Conservation (phyloP, 106 monocot genomes). For the Triglochin maritima region DNA sequence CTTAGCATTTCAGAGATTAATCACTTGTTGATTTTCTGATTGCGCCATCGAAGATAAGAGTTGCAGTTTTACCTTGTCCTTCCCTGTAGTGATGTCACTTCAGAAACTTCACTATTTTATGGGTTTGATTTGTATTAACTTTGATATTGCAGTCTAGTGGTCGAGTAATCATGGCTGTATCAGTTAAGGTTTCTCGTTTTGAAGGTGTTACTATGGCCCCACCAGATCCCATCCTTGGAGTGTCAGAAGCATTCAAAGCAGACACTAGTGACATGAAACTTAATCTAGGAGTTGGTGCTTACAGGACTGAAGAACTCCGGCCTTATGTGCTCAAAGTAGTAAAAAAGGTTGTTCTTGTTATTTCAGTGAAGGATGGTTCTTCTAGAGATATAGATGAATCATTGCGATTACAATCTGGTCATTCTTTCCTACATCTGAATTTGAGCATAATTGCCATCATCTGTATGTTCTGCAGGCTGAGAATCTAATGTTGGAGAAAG, state of each 20-base stretch:
- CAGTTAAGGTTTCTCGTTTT: constrained; percentile 73
- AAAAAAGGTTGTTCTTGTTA: constrained; percentile 52
- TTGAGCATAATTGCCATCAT: background rate
- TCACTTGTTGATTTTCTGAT: background rate
- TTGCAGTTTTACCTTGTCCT: too few relatives aligned
- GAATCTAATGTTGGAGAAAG: constrained; percentile 86
- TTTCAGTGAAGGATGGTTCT: background rate
- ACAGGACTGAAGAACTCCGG: constrained; percentile 92
- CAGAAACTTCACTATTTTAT: background rate
- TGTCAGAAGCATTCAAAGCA: constrained; percentile 88
- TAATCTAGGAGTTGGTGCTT: constrained; percentile 94
- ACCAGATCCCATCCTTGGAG: constrained; percentile 94
- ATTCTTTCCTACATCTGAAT: background rate
- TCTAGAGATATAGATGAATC: background rate
- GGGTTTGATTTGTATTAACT: background rate
- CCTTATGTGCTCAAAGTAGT: constrained; percentile 98
- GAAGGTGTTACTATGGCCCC: constrained; percentile 95
- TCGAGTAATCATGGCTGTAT: constrained; percentile 45
- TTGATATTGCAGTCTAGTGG: constrained; percentile 36
- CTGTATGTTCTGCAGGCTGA: constrained; percentile 52
- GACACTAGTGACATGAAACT: constrained; percentile 83
- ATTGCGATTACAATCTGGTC: background rate
- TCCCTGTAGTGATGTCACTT: background rate
- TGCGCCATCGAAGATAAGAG: background rate
- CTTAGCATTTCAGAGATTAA: too few relatives aligned